phyloP scores from a whole-genome alignment of 257 asterid species.

The Primulina tabacum region DNA sequence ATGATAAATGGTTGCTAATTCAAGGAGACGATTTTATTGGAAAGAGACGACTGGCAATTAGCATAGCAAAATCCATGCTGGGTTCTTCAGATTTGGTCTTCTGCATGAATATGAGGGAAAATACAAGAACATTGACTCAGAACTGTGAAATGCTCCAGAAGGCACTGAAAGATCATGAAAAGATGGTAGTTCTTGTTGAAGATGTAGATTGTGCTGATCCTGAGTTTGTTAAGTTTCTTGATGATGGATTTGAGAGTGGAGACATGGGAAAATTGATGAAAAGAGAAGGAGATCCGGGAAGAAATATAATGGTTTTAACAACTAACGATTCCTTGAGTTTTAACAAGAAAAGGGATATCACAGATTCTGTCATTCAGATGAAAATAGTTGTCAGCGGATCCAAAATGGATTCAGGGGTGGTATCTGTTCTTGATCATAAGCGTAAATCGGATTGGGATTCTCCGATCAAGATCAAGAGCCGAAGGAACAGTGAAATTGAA shows the following conservation, averaged over 20 bases:
- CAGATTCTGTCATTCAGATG: conserved; percentile 39
- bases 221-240: conserved; percentile 45
- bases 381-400: conserved; percentile 35
- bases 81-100: conserved; percentile 59
- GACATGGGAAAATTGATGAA: conserved; percentile 17
- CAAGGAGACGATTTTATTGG: conserved; percentile 66
- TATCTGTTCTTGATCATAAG: conserved; percentile 35
- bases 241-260: conserved; percentile 30
- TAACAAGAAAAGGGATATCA: conserved; percentile 2
- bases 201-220: conserved; percentile 52
- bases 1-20: conserved; percentile 47
- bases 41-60: conserved; percentile 53
- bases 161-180: conserved; percentile 41
- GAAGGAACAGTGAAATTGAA: conserved; percentile 34
- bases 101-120: conserved; percentile 42
- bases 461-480: conserved; percentile 33
- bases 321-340: conserved; percentile 27
- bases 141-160: conserved; percentile 39
- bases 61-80: conserved; percentile 44
- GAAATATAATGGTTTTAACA: conserved; percentile 45
- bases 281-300: conserved; percentile 20
- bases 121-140: conserved; percentile 13
- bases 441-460: conserved; percentile 53
- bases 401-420: conserved; percentile 12
- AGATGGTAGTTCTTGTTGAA: conserved; percentile 55